Percentiles rank a stretch among this genome's conserved stretches.
phyloP scores from a whole-genome alignment of 2,329 filamentous ascomycete species.

The Aspergillus arachidicola region DNA sequence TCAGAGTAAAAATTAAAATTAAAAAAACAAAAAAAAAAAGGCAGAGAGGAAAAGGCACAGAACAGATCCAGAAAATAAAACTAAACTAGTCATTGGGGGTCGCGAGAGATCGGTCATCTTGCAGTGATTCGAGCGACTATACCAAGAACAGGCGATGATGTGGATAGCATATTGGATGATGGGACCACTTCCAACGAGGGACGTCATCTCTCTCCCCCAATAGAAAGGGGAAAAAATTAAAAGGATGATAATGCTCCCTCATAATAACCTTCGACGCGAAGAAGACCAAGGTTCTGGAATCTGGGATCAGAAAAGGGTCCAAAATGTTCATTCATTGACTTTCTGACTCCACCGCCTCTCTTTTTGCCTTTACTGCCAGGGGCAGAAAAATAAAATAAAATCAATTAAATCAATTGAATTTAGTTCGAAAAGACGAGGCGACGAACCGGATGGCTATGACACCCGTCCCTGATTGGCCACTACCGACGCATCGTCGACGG shows the following conservation, averaged over 20 bases:
- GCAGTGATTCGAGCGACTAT: slow-evolving; percentile 10
- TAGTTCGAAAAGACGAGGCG: slow-evolving; percentile 21
- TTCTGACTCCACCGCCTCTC: slow-evolving; percentile 10
- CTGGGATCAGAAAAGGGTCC: slow-evolving; percentile 12
- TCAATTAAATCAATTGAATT: slow-evolving; percentile 6
- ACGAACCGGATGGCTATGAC: slow-evolving; percentile 20
- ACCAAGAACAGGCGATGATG: slow-evolving; percentile 2
- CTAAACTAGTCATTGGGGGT: slow-evolving; percentile 16
- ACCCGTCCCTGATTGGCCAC: neutral
- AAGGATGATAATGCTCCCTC: neutral
- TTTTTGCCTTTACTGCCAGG: slow-evolving; percentile 11
- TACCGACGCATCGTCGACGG: neutral
- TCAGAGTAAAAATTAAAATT: neutral
- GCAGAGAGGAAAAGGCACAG: neutral
- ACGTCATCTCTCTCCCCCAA: neutral
- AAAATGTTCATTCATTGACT: neutral
- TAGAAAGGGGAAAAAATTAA: neutral
- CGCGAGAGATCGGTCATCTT: slow-evolving; percentile 21
- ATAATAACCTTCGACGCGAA: neutral
- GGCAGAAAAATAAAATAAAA: slow-evolving; percentile 13
- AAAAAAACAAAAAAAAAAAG: slow-evolving; percentile 2
- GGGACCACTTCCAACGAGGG: neutral
- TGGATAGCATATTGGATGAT: slow-evolving; percentile 1
- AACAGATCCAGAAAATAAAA: slow-evolving; percentile 10
- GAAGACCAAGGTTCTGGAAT: slow-evolving; percentile 3